Evolutionary conservation across 805 yeast species (phyloP).

Genomic region (Cyberlindnera euphorbiae): DNA sequence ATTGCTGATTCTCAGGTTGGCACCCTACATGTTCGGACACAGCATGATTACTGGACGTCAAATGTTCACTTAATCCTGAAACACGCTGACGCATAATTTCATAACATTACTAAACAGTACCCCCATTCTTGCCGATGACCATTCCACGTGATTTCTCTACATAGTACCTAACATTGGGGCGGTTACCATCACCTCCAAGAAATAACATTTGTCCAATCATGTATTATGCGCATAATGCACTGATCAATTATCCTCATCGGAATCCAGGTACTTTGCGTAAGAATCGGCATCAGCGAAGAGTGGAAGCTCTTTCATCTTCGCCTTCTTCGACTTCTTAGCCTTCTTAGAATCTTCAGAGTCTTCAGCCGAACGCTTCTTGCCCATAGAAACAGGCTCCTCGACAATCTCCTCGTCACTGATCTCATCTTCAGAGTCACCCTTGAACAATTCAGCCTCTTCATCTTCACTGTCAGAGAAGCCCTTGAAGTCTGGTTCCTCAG

Average conservation of each 20-base stretch:
- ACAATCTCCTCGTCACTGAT: constrained; percentile 32
- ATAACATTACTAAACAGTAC: no score
- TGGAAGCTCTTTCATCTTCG: constrained; percentile 66
- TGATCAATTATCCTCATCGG: constrained; percentile 55
- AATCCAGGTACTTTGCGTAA: constrained; percentile 66
- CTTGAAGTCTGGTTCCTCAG: constrained; percentile 22
- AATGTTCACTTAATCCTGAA: no score
- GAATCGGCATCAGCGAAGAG: constrained; percentile 86
- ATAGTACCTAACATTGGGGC: no score
- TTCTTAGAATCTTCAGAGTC: constrained; percentile 13
- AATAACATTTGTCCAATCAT: no score
- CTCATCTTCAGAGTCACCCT: constrained; percentile 33
- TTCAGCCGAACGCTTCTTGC: constrained; percentile 27
- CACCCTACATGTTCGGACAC: no score
- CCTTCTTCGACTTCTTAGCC: constrained; percentile 38
- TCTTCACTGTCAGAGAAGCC: constrained; percentile 34
- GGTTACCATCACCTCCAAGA: no score
- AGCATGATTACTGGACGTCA: no score
- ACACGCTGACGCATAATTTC: no score
- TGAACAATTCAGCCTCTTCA: constrained; percentile 34
- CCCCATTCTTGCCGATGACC: no score
- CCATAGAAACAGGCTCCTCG: constrained; percentile 22
- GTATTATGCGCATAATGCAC: no score
- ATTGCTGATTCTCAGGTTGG: no score
- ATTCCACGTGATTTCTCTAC: no score